phyloP scores from a whole-genome alignment of 805 yeast genomes.

The Candida montana region DNA sequence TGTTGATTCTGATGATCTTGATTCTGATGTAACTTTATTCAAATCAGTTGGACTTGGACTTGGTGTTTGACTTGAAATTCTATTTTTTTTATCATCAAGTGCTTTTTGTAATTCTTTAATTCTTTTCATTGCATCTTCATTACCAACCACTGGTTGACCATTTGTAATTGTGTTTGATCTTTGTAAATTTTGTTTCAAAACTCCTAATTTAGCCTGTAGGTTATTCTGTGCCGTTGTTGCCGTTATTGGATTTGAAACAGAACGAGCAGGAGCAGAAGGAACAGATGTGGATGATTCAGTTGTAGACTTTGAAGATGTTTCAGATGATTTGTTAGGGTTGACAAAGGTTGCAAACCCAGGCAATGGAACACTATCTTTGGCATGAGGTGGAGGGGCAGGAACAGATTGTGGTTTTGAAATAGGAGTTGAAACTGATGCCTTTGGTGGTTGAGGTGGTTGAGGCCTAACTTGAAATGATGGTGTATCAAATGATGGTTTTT shows the following conservation, averaged over 20 bases:
- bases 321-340: too few relatives aligned
- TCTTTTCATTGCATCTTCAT: conserved; percentile 11
- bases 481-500: too few relatives aligned
- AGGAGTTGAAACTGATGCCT: too few relatives aligned
- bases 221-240: conserved; percentile 14
- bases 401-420: too few relatives aligned
- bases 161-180: conserved; percentile 10
- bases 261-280: neutral
- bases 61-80: neutral
- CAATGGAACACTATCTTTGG: conserved; percentile 8
- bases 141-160: conserved; percentile 4
- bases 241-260: conserved; percentile 7
- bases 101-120: conserved; percentile 10
- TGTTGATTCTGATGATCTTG: neutral
- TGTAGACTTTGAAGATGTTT: too few relatives aligned
- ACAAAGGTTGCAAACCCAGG: neutral
- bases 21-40: too few relatives aligned
- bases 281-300: neutral
- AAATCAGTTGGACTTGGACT: neutral
- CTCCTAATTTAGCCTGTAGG: conserved; percentile 9
- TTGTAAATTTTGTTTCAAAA: conserved; percentile 3
- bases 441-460: too few relatives aligned
- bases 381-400: conserved; percentile 13
- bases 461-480: too few relatives aligned
- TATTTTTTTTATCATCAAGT: neutral